Evolutionary conservation across 345 rosid species (phyloP).

Genomic region (Gossypium arboreum): DNA sequence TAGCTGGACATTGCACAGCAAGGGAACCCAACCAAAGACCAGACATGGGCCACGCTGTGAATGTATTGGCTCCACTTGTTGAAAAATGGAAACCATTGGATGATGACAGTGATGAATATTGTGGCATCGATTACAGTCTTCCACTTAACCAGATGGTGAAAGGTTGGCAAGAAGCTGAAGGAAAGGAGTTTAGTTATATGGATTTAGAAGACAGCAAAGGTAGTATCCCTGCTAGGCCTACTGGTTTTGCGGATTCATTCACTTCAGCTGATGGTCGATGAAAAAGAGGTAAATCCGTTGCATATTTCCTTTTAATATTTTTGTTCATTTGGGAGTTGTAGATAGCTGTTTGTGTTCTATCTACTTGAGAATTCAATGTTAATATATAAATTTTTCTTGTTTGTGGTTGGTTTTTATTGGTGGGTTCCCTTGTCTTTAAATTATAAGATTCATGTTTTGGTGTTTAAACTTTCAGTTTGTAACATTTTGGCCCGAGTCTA

Average conservation of each 20-base stretch:
- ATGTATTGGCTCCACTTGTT: slow-evolving; percentile 58
- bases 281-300: slow-evolving; percentile 6
- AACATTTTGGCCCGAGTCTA: slow-evolving; percentile 9
- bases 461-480: slow-evolving; percentile 19
- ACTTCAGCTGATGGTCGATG: slow-evolving; percentile 70
- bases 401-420: background rate
- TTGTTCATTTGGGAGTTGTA: slow-evolving; percentile 25
- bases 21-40: slow-evolving; percentile 73
- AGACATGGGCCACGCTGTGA: slow-evolving; percentile 74
- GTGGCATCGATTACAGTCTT: slow-evolving; percentile 74
- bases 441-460: slow-evolving; percentile 13
- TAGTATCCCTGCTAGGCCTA: slow-evolving; percentile 66
- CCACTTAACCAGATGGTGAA: slow-evolving; percentile 78
- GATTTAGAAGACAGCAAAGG: slow-evolving; percentile 63
- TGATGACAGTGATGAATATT: slow-evolving; percentile 52
- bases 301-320: background rate
- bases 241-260: slow-evolving; percentile 74
- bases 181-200: slow-evolving; percentile 53
- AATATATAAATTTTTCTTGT: background rate
- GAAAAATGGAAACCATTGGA: slow-evolving; percentile 68
- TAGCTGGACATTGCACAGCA: slow-evolving; percentile 77
- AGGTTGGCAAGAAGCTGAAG: slow-evolving; percentile 78
- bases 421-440: background rate
- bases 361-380: background rate
- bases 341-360: slow-evolving; percentile 24